Percentiles rank a stretch among this genome's conserved stretches.
These are phyloP conservation scores for Cystobasidium ongulense DNA, from an alignment of 768 basidiomycete genomes.

Conservation along the genomic window DNA sequence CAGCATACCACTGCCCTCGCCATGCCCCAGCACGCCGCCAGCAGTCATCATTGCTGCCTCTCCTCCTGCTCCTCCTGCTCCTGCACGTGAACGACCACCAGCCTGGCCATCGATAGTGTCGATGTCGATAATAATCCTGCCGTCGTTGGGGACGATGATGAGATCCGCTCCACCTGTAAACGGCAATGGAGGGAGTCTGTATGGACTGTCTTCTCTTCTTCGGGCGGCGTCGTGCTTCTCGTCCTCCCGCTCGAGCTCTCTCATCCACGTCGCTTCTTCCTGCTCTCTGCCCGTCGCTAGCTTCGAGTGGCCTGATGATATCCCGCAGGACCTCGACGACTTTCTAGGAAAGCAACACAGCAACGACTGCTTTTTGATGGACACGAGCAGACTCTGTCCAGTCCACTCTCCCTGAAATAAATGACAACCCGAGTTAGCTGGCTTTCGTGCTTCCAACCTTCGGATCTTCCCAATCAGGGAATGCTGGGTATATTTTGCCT, in stretches of 20 bases:
- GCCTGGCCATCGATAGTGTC: no score
- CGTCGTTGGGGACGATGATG: no score
- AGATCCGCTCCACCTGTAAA: not conserved
- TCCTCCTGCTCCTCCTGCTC: not conserved
- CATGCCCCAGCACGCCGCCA: not conserved
- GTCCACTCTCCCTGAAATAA: no score
- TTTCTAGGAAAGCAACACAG: no score
- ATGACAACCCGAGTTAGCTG: no score
- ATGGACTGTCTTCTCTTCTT: not conserved
- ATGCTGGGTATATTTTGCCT: no score
- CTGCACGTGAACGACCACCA: not conserved
- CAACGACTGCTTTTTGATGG: no score
- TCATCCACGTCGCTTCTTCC: not conserved
- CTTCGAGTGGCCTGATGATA: no score
- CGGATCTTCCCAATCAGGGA: not conserved
- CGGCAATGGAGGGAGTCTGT: not conserved
- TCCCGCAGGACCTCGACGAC: no score
- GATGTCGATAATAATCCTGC: no score
- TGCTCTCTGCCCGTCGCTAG: no score
- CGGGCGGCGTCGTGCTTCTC: not conserved
- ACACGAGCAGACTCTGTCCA: no score
- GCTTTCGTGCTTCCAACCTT: not conserved
- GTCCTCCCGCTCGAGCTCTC: not conserved
- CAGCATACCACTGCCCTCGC: not conserved
- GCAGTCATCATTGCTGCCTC: not conserved